Conservation (phyloP, 2,329 filamentous ascomycete species). For the Fusarium falciforme region DNA sequence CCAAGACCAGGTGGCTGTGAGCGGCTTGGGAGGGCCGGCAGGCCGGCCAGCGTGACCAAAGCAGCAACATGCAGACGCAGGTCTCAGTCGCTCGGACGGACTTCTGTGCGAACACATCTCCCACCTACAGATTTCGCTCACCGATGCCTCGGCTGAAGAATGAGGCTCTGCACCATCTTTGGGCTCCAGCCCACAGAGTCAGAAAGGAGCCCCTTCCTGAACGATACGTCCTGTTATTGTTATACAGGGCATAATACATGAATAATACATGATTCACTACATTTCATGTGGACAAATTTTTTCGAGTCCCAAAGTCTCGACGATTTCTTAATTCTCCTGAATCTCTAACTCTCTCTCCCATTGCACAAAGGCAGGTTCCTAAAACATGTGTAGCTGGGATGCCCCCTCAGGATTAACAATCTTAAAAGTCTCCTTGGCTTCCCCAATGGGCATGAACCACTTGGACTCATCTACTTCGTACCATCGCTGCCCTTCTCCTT, state of each 20-base stretch:
- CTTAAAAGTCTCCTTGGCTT: background rate
- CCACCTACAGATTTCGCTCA: background rate
- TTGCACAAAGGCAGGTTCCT: background rate
- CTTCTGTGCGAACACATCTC: background rate
- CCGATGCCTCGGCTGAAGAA: background rate
- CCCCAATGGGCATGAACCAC: background rate
- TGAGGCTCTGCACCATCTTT: background rate
- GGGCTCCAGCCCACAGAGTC: too few relatives aligned
- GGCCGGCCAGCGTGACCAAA: background rate
- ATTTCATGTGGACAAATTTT: background rate
- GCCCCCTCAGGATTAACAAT: background rate
- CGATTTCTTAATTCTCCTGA: background rate
- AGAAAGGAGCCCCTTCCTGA: background rate
- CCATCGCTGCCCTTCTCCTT: background rate
- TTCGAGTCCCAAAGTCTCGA: background rate
- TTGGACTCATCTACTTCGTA: slow-evolving; percentile 2
- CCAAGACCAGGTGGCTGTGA: background rate
- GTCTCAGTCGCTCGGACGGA: background rate
- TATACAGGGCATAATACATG: background rate
- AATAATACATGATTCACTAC: background rate
- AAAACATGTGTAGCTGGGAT: background rate
- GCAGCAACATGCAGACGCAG: background rate
- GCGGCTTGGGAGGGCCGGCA: background rate
- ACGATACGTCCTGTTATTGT: background rate
- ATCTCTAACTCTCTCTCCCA: background rate